phyloP scores from a whole-genome alignment of 371 early-diverging fungal genomes.

The Zychaea mexicana region DNA sequence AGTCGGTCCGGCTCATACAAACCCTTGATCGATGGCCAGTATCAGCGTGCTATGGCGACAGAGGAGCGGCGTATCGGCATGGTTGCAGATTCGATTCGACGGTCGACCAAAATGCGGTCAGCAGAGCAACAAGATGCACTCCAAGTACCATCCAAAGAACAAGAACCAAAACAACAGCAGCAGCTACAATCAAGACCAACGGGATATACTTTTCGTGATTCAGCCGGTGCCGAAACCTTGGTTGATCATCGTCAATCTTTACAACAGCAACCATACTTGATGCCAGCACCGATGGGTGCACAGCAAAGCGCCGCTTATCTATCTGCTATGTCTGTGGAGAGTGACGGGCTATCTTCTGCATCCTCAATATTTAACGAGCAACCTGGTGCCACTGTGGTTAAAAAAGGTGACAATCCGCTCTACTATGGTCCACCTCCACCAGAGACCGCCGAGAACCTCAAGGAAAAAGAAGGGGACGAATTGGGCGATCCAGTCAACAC shows the following conservation, averaged over 20 bases:
- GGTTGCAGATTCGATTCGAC: conserved; percentile 4
- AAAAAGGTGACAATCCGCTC: conserved; percentile 7
- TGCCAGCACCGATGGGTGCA: neutral
- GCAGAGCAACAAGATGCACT: neutral
- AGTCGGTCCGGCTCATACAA: conserved; percentile 47
- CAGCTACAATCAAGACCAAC: neutral
- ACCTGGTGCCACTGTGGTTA: conserved; percentile 8
- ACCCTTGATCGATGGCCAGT: conserved; percentile 52
- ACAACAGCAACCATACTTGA: no score
- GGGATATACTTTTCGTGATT: neutral
- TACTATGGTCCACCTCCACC: conserved; percentile 15
- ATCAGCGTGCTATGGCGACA: conserved; percentile 40
- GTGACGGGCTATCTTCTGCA: neutral
- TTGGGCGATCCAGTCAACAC: conserved; percentile 8
- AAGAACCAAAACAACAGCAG: neutral
- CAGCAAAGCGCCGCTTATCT: neutral
- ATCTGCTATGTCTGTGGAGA: neutral
- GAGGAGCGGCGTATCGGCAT: conserved; percentile 35
- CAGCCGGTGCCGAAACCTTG: neutral
- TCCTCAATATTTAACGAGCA: neutral
- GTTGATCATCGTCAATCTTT: neutral
- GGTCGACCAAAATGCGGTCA: neutral
- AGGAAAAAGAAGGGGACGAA: neutral
- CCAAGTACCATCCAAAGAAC: neutral
- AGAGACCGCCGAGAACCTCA: no score